Percentiles rank a stretch among this genome's conserved stretches.
These are phyloP conservation scores for Neopestalotiopsis sp. DNA, from an alignment of 2,329 filamentous ascomycete species.

Conservation along the genomic window DNA sequence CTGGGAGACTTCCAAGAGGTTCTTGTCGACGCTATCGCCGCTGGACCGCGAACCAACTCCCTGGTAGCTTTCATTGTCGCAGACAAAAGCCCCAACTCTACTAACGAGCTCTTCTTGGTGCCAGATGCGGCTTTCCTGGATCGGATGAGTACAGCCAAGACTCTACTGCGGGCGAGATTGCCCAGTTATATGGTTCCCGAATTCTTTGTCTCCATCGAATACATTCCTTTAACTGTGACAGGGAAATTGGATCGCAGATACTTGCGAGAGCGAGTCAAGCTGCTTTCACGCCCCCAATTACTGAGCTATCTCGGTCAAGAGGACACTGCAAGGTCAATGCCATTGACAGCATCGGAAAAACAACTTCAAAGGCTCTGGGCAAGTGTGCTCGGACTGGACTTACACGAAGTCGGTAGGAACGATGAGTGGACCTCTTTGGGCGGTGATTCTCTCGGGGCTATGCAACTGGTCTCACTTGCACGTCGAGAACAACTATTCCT, in stretches of 20 bases:
- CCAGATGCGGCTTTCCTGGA: neutral
- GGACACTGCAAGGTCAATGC: neutral
- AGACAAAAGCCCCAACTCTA: neutral
- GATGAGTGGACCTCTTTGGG: neutral
- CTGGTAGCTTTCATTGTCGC: slow-evolving; percentile 5
- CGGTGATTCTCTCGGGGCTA: neutral
- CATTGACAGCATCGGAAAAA: neutral
- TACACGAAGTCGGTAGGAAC: neutral
- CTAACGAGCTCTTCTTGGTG: neutral
- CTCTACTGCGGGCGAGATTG: neutral
- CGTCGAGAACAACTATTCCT: neutral
- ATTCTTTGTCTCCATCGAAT: neutral
- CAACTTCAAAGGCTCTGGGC: neutral
- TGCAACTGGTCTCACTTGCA: neutral
- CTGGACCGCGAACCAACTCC: neutral
- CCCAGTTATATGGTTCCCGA: neutral
- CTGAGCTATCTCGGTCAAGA: neutral
- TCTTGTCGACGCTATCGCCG: neutral
- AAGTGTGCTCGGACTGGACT: neutral
- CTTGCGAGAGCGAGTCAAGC: neutral
- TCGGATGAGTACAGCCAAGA: neutral
- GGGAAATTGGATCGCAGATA: neutral
- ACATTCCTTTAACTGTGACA: neutral
- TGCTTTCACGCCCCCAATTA: neutral
- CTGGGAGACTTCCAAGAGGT: neutral